A percentile compares a stretch with the other conserved stretches of the same genome.
Evolutionary conservation across 73 alveolate species (phyloP).

Genomic region (Blepharisma stoltei): DNA sequence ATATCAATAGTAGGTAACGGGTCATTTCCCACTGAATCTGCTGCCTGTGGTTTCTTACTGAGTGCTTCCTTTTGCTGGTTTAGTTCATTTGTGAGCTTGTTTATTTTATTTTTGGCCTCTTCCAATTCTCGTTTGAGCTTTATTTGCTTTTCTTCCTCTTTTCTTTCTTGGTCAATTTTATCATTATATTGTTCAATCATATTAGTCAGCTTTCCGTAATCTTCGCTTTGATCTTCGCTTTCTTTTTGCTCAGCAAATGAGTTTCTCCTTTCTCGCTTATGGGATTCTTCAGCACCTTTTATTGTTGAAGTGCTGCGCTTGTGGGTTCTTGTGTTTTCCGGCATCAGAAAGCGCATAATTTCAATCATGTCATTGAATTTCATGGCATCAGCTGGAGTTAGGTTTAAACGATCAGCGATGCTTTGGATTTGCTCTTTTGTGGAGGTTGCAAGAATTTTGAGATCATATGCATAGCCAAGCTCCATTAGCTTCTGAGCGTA

Average conservation of each 20-base stretch:
- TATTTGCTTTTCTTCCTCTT: conserved; percentile 4
- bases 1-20: conserved; percentile 36
- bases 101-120: conserved; percentile 18
- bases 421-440: conserved; percentile 25
- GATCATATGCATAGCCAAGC: conserved; percentile 46
- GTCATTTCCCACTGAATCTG: conserved; percentile 21
- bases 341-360: conserved; percentile 24
- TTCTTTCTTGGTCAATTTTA: not conserved
- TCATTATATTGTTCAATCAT: not conserved
- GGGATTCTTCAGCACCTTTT: conserved; percentile 12
- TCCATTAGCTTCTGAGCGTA: conserved; percentile 36
- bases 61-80: conserved; percentile 23
- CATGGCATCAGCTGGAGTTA: conserved; percentile 39
- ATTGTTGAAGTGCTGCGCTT: not conserved
- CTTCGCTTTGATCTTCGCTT: not conserved
- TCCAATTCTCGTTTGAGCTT: conserved; percentile 32
- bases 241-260: not conserved
- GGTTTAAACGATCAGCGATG: conserved; percentile 21
- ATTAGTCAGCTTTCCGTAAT: not conserved
- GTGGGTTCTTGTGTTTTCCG: not conserved
- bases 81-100: conserved; percentile 23
- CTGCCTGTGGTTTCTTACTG: not conserved
- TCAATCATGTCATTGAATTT: conserved; percentile 26
- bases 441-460: conserved; percentile 27
- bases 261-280: not conserved